Base-by-base conservation (phyloP, 441 rosid genomes). In the Brassica balearica region DNA sequence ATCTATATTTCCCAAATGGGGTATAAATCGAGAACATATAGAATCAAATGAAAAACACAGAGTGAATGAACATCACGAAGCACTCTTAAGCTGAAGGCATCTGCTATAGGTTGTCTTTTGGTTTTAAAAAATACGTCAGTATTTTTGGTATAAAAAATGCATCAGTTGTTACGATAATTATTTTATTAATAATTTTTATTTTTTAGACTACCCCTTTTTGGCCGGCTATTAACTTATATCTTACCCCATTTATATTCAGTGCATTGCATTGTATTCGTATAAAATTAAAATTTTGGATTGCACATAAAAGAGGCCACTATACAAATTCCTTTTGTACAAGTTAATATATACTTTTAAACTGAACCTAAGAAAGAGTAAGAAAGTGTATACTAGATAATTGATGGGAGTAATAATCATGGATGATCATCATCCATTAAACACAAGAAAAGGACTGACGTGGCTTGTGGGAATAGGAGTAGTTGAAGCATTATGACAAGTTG, bases 401-500 rank as follows among this genome's bases (percentile, higher is more conserved):
- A 75, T 68, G 25, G 23, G 8, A 17, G 34, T 60, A 20, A 60
- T 59, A 8, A 27, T 75, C 51, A n/a, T 60, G 74, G 55, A 61
- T 68, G 68, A 17, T 5, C 68, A 60, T 29, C 41, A 51, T 63
- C 73, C 53, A 68, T 48, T 27, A 41, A 56, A 27, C n/a, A 64
- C 76, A 27, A 23, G 59, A 51, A 29, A 60, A 62, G 6, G 55
- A 69, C 43, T 9, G n/a, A 69, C 38, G 64, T 76, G 25, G 69
- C 69, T 43, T 43, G 34, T 48, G 25, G 27, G 27, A 3, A 61
- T 61, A 61, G 9, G 53, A 69, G 69, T 61, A 69, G 80, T 61
- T 76, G 64, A 48, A 69, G 1, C 64, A 76, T 76, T 46, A 69
- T 76, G 69, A 29, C 34, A 69, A 76, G 74, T 61, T 61, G 5